Evolutionary conservation across 208 protist species (phyloP).

Genomic region (Trichomonas vaginalis): DNA sequence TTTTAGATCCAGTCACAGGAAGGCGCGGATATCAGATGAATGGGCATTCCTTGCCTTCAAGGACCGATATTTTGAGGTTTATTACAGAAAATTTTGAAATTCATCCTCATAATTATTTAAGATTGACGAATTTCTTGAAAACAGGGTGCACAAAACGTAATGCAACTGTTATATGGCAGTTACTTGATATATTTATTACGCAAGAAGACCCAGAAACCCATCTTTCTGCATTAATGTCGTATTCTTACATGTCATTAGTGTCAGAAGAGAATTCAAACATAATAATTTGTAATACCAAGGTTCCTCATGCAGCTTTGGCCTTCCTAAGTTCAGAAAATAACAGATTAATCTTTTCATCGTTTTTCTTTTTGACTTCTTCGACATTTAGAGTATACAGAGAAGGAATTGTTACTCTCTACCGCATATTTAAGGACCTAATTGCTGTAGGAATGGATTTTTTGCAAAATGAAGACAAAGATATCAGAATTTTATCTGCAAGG

Average conservation of each 20-base stretch:
- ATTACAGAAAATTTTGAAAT: neutral
- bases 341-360: neutral
- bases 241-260: neutral
- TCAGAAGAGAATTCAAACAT: neutral
- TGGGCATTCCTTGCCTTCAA: neutral
- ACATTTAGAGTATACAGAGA: neutral
- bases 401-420: neutral
- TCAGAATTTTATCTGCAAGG: neutral
- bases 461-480: neutral
- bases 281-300: neutral
- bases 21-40: neutral
- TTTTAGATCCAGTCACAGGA: neutral
- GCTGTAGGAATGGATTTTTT: neutral
- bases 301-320: too few species aligned
- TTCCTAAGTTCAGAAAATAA: neutral
- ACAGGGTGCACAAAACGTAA: neutral
- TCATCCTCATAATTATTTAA: neutral
- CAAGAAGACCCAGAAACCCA: neutral
- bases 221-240: neutral
- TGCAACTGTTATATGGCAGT: neutral
- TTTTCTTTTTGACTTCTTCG: neutral
- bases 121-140: neutral
- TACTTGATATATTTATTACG: neutral
- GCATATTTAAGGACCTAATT: neutral
- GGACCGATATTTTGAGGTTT: neutral